Base-by-base conservation (phyloP, 176 grass and related monocot species). In the Dactylis glomerata region DNA sequence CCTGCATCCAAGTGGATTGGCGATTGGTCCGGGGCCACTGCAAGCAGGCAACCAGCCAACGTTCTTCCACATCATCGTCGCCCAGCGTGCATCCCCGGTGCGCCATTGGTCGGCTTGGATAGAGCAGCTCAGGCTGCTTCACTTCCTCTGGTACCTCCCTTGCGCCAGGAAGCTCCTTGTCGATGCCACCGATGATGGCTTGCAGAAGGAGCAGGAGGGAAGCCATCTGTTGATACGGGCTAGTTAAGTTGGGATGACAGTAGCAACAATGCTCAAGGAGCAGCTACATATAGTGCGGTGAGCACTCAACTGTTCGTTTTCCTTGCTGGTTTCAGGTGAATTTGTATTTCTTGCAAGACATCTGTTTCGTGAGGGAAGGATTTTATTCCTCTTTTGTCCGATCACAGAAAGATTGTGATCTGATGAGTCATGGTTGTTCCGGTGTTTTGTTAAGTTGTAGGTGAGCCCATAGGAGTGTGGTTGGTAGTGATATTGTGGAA, bases 171-270 rank as follows among this genome's bases (percentile, higher is more conserved):
- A 17, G 10, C 13, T 23, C 22, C 19, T 86, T 79, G 14, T 27
- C 37, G 37, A 22, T 27, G 24, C 70, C 40, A 13, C 28, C 19
- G 28, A 91, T 34, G 28, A 96, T 75, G 58, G 78, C 88, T 83
- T 75, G 83, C 45, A 93, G 76, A 26, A 96, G 78, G 63, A 93
- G 86, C 34, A 93, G 88, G 19, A 96, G 81, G 42, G 91, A 89
- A 77, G 94, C 94, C 94, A 93, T 73, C 24, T 10, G 13, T 31
- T 13, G 38, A 46, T 73, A 13, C 19, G 28, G 27, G 28, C 71
- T 75, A 5, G 51, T 45, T 36, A 59, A 16, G 17, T 33, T 67
- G 10, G 27, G 40, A 55, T 34, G 58, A 20, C 47, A n/a, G 33
- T 57, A 33, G 59, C 38, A 45, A 58, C n/a, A 27, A 31, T 73